Evolutionary conservation across 2,329 filamentous ascomycete genomes (phyloP), one percentile per base, ranked within the genome.

Genomic region (Fusarium incarnatum): DNA sequence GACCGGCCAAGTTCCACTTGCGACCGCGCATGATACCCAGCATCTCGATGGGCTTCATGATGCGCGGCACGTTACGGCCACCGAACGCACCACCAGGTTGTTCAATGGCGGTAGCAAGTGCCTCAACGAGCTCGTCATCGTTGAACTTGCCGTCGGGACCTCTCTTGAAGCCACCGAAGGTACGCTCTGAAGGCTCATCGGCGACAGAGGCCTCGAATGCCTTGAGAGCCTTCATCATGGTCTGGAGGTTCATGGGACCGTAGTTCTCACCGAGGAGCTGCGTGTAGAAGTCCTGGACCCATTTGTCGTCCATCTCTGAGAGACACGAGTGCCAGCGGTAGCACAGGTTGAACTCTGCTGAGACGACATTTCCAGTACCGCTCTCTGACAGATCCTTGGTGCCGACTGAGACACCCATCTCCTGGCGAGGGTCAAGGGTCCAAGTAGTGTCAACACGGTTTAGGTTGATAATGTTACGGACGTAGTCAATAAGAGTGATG

Each of bases 301-400:
- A 97, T 70, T 89, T 85, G 75, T 96, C 93, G 74, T 97, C 94
- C 68, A 88, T 89, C 61, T 89, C 87, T 0, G 77, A 88, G 72
- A 96, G 92, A 72, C 91, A 90, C 5, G 92, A 93, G 81, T 97
- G 93, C 93, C 93, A 97, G 68, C 93, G 87, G 79, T 97, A 97
- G 71, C 92, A 91, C 12, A 97, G 85, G 76, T 96, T 97, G 84
- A 97, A 97, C 81, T 97, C 94, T 6, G 92, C 92, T 0, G 92
- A 95, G 8, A 95, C 92, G 70, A 92, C 89, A 75, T 96, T 97
- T 53, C 94, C 94, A 0, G 92, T 88, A 44, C 92, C 94, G 25
- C 89, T 85, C 46, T 92, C 88, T 0, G 91, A 87, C 1, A 88
- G 86, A 3, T 86, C 79, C 32, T 84, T 83, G 11, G 84, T 89